These are phyloP conservation scores for Tuctoria greenei DNA, from an alignment of 176 grass and related monocot genomes.

Conservation along the genomic window DNA sequence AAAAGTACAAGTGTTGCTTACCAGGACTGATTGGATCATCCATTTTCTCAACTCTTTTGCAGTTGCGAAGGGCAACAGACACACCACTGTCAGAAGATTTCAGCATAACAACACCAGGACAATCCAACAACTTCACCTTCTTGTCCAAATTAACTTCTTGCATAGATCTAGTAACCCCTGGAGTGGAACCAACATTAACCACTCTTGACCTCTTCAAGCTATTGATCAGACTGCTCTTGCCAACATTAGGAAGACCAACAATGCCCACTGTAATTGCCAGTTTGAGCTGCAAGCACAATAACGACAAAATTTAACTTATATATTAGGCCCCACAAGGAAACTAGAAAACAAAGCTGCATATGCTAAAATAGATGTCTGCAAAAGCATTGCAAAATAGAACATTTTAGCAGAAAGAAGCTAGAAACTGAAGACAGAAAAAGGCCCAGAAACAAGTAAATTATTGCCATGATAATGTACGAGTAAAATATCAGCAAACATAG, in stretches of 20 bases:
- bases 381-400: background rate
- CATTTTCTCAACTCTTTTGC: slow-evolving; percentile 95
- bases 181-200: slow-evolving; percentile 89
- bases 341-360: background rate
- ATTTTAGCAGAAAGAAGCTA: background rate
- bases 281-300: slow-evolving; percentile 63
- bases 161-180: slow-evolving; percentile 91
- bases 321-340: background rate
- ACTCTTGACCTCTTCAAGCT: slow-evolving; percentile 92
- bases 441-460: background rate
- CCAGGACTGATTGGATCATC: slow-evolving; percentile 84
- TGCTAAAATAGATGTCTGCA: background rate
- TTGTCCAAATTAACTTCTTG: slow-evolving; percentile 95
- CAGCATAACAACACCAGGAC: slow-evolving; percentile 98
- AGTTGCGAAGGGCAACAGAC: slow-evolving; percentile 81
- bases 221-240: slow-evolving; percentile 97
- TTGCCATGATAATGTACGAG: background rate
- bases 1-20: slow-evolving; percentile 24
- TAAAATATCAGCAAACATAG: slow-evolving; percentile 9
- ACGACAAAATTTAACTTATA: background rate
- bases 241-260: slow-evolving; percentile 96
- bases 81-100: slow-evolving; percentile 62
- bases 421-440: background rate
- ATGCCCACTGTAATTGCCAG: slow-evolving; percentile 92
- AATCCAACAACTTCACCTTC: slow-evolving; percentile 94